Percentiles rank a stretch among this genome's conserved stretches.
phyloP scores from a whole-genome alignment of 1,284 basidiomycete genomes.

The Tilletia walkeri region DNA sequence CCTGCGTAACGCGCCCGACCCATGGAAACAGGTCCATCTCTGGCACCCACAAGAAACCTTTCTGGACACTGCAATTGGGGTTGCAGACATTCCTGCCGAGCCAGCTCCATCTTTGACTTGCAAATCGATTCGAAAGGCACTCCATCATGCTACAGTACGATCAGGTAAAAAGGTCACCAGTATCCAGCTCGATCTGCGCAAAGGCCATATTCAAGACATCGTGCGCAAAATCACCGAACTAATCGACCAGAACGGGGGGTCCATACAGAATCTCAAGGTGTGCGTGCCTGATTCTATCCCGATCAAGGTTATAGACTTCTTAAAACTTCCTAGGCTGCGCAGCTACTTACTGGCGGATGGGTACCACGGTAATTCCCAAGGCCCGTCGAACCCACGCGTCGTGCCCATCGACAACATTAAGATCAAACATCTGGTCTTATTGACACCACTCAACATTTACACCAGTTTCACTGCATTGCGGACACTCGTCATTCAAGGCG shows the following conservation, averaged over 20 bases:
- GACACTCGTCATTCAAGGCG: neutral
- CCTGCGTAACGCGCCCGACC: neutral
- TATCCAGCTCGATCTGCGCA: neutral
- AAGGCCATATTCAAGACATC: neutral
- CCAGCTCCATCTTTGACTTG: neutral
- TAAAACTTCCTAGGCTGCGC: neutral
- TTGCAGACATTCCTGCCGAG: neutral
- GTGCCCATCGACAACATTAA: too few species aligned
- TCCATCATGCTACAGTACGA: neutral
- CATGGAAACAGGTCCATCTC: conserved; percentile 5
- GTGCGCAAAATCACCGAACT: neutral
- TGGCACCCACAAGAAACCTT: neutral
- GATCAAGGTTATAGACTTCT: neutral
- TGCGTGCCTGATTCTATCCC: neutral
- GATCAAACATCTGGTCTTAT: too few species aligned
- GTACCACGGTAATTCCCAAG: neutral
- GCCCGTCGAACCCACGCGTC: neutral
- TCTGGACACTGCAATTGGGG: neutral
- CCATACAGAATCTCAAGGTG: neutral
- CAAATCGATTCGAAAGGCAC: neutral
- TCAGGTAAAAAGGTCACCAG: neutral
- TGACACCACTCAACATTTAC: too few species aligned
- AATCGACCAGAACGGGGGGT: neutral
- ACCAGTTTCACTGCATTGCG: neutral
- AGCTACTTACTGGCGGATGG: neutral